Evolutionary conservation across 1,284 basidiomycete species (phyloP), one percentile per base, ranked within the genome.

Genomic region (Rhodotorula sp.): DNA sequence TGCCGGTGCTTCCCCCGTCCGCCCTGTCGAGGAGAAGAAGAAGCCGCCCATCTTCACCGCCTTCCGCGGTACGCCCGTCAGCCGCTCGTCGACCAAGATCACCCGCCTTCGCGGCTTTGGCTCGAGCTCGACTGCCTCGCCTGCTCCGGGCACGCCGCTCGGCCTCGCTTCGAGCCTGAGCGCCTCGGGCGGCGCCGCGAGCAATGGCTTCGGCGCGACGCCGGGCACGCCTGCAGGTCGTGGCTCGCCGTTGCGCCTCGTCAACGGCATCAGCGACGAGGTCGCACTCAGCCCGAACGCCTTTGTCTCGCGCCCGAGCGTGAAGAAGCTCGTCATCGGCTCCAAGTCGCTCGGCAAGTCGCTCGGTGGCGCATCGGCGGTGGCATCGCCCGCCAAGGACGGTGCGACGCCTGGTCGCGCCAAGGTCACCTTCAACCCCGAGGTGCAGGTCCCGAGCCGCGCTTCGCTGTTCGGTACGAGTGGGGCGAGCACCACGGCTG

Each of bases 301-400:
- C 82, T 93, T 79, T 84, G 88, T 78, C 85, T 90, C 77, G 34
- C 86, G 90, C 53, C 88, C 90, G 68, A 97, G 92, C 80, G 92
- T 97, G 73, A 99, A 98, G 86, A 96, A 97, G 81, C 87, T 99
- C 66, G 90, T 95, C 53, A 82, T 98, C 68, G 91, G 94, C 79
- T 91, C 89, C 81, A 82, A 80, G 67, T 62, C 77, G 34, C 74
- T 77, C 25, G 76, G 78, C 25, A 65, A 50, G 52, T 57, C 67
- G 41, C 58, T 55, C 48, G n/a, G 25, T 21, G 57, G 50, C 41
- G n/a, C 19, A 19, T 56, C 45, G 57, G 14, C 48, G 52, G n/a
- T 23, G 17, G 8, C 56, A 4, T 16, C 56, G 10, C 44, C 55
- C 57, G 52, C 46, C 54, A 62, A 58, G 3, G 62, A 50, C 25